Conservation (phyloP, 768 basidiomycete genomes). For the Kwoniella mangroviensis region DNA sequence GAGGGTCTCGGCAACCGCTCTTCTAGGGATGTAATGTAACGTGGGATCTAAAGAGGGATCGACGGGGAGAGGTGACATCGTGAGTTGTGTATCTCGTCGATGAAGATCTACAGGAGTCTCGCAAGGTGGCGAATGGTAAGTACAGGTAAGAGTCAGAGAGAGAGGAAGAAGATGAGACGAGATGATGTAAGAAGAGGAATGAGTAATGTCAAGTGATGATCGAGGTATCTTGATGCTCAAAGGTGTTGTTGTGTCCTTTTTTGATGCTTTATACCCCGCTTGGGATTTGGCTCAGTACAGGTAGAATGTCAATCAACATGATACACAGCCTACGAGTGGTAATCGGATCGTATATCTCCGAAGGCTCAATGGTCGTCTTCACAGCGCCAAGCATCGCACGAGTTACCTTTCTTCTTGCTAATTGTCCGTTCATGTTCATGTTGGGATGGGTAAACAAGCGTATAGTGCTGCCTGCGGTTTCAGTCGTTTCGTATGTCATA, state of each 20-base stretch:
- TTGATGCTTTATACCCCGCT: background rate
- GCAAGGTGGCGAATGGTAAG: background rate
- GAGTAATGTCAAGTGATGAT: background rate
- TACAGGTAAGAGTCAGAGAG: too few species aligned
- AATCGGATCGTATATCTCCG: too few species aligned
- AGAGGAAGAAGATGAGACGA: too few species aligned
- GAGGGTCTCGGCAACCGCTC: slow-evolving; percentile 28
- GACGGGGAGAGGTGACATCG: slow-evolving; percentile 17
- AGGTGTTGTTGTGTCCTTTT: background rate
- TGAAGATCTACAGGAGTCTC: background rate
- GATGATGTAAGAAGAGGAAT: background rate
- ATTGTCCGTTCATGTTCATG: too few species aligned
- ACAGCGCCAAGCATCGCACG: background rate
- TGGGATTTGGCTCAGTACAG: background rate
- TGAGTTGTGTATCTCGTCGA: background rate
- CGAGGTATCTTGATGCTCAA: background rate
- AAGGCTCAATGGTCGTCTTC: background rate
- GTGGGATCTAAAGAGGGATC: background rate
- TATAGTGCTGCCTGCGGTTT: too few species aligned
- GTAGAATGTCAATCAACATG: slow-evolving; percentile 6
- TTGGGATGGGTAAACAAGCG: too few species aligned
- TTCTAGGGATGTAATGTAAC: slow-evolving; percentile 17
- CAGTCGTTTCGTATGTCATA: too few species aligned
- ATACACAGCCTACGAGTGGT: background rate
- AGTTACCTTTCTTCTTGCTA: too few species aligned